Evolutionary conservation across 495 filamentous ascomycete genomes (phyloP), one percentile per base, ranked within the genome.

Genomic region (Margaritispora aquatica): DNA sequence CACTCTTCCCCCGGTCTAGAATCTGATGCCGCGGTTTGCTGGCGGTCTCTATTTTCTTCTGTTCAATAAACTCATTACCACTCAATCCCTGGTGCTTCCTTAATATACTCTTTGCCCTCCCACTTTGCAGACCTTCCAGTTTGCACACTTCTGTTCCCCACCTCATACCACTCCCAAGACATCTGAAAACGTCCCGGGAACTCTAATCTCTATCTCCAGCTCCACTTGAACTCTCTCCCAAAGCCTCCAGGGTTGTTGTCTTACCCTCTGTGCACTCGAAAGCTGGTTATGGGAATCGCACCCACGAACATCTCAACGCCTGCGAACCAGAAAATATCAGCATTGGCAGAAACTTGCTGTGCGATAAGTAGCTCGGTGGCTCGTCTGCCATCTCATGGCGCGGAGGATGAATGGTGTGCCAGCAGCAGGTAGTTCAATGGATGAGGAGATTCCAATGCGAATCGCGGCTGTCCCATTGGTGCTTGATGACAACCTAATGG

Each of bases 401-500:
- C 44, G 19, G 44, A 46, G 29, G 2, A 21, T 50, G 19, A 34
- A 36, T 11, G 41, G 29, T 21, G 1, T 51, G 19, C 48, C n/a
- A 31, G 50, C 19, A 36, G 11, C 10, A 22, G 31, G 26, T 44
- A 44, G 1, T 36, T 46, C 51, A n/a, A 31, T 26, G 1, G 24
- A 54, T 1, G 51, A 54, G 19, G 26, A 11, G 10, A 11, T 49
- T 2, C n/a, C 51, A 15, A 29, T 27, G 11, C 23, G 5, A 23
- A 22, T 51, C 8, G 44, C 58, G 7, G 26, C 51, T 21, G 52
- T 55, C 13, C 59, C 59, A 27, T 24, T 55, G 38, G 60, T 47
- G 7, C 22, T 56, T n/a, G 61, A 63, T 26, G 55, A 55, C 22
- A 46, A 52, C 10, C 26, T 51, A 1, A 54, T 61, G 54, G 59